Conservation (phyloP, 306 rosid species). For the Pterocarpus macrocarpus region DNA sequence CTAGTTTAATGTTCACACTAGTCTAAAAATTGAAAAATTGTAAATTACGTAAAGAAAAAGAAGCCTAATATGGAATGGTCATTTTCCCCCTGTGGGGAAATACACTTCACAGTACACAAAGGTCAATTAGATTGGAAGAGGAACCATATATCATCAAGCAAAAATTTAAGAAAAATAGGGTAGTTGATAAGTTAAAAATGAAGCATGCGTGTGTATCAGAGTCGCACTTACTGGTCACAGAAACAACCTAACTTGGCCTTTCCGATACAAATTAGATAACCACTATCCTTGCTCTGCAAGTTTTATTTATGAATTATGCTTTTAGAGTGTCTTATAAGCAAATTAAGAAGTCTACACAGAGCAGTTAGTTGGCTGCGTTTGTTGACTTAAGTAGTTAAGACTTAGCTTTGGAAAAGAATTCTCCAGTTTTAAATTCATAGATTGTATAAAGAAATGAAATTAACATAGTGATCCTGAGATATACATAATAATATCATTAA, state of each 20-base stretch:
- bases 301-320: constrained; percentile 37
- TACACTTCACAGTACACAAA: constrained; percentile 9
- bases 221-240: constrained; percentile 30
- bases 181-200: constrained; percentile 45
- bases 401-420: constrained; percentile 14
- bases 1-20: neutral
- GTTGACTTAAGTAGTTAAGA: constrained; percentile 42
- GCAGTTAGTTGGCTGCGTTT: constrained; percentile 52
- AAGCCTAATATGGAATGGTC: constrained; percentile 4
- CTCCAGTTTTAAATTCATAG: neutral
- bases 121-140: neutral
- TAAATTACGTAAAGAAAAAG: constrained; percentile 10
- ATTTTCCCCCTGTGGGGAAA: neutral
- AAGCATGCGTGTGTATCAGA: constrained; percentile 38
- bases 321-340: constrained; percentile 77
- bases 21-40: constrained; percentile 33
- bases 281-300: constrained; percentile 61
- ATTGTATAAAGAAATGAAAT: constrained; percentile 17
- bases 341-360: constrained; percentile 42
- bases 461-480: constrained; percentile 25
- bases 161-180: constrained; percentile 12
- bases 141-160: constrained; percentile 15
- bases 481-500: constrained; percentile 9
- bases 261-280: constrained; percentile 57
- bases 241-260: constrained; percentile 61